A percentile compares a stretch with the other conserved stretches of the same genome.
Conservation (phyloP, 108 stramenopile genomes). For the Heterococcus sp. region DNA sequence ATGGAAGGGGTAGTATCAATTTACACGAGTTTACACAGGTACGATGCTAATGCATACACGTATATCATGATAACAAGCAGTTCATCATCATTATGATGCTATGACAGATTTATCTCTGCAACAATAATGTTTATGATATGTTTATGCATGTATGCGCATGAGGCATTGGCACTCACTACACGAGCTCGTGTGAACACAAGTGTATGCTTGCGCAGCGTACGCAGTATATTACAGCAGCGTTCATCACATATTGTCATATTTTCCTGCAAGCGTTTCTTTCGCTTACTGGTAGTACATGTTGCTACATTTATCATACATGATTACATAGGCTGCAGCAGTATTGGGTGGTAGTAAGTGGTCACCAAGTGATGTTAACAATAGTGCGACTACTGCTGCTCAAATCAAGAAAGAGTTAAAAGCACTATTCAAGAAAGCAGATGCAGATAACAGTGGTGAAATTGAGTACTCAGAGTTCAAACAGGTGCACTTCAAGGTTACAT, state of each 20-base stretch:
- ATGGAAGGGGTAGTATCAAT: slow-evolving; percentile 20
- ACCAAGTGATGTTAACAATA: slow-evolving; percentile 15
- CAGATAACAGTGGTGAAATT: slow-evolving; percentile 38
- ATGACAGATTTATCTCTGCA: neutral
- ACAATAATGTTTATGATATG: neutral
- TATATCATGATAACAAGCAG: no score
- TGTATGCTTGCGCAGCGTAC: no score
- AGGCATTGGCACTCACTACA: neutral
- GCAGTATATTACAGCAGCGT: no score
- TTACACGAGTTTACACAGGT: slow-evolving; percentile 11
- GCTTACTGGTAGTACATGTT: neutral
- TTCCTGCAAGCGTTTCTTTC: neutral
- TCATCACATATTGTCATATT: neutral
- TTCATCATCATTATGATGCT: neutral
- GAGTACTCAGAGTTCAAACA: slow-evolving; percentile 41
- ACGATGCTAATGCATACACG: no score
- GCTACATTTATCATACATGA: neutral
- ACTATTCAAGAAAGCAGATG: slow-evolving; percentile 43
- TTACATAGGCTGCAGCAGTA: neutral
- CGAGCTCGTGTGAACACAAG: neutral
- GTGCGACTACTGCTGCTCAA: slow-evolving; percentile 15
- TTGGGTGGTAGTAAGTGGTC: slow-evolving; percentile 20
- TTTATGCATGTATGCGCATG: neutral
- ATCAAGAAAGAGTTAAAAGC: slow-evolving; percentile 18
- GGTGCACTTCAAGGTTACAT: neutral